Conservation (phyloP, 2,329 filamentous ascomycete genomes). For the Neonectria neomacrospora region DNA sequence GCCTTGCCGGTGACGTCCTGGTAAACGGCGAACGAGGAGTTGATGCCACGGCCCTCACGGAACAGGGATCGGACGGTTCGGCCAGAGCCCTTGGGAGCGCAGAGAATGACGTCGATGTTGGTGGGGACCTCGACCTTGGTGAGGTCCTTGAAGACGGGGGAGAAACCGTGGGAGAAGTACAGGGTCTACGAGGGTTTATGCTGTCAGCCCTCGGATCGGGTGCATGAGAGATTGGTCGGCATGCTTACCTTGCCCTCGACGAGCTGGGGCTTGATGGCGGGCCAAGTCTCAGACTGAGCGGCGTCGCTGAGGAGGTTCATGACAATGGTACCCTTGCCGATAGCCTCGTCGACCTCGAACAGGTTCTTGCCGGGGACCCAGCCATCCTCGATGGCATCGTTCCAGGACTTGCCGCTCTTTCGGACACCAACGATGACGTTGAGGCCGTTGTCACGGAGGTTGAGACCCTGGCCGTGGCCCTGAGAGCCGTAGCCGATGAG, state of each 20-base stretch:
- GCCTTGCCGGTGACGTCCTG: conserved; percentile 98
- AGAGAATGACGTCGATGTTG: conserved; percentile 99
- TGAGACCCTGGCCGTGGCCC: conserved; percentile 98
- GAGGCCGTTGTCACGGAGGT: conserved; percentile 99
- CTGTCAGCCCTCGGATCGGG: conserved; percentile 36
- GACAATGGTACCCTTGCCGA: conserved; percentile 90
- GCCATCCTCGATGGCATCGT: conserved; percentile 95
- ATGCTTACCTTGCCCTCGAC: conserved; percentile 92
- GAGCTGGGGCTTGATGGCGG: conserved; percentile 95
- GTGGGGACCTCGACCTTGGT: conserved; percentile 98
- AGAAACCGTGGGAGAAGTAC: conserved; percentile 99
- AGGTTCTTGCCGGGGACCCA: conserved; percentile 99
- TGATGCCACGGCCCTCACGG: conserved; percentile 99
- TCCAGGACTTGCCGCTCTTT: conserved; percentile 98
- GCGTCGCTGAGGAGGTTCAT: conserved; percentile 99
- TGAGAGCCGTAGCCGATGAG: conserved; percentile 98
- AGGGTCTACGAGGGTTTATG: conserved; percentile 73
- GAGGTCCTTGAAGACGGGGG: conserved; percentile 98
- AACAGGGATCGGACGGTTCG: conserved; percentile 98
- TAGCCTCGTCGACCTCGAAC: conserved; percentile 97
- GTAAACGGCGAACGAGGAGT: conserved; percentile 98
- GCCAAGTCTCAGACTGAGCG: conserved; percentile 99
- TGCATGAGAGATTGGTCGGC: neutral
- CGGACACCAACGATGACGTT: conserved; percentile 99
- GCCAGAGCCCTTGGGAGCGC: conserved; percentile 98